A percentile compares a stretch with the other conserved stretches of the same genome.
Evolutionary conservation across 257 asterid genomes (phyloP).

Genomic region (Solanum habrochaites): DNA sequence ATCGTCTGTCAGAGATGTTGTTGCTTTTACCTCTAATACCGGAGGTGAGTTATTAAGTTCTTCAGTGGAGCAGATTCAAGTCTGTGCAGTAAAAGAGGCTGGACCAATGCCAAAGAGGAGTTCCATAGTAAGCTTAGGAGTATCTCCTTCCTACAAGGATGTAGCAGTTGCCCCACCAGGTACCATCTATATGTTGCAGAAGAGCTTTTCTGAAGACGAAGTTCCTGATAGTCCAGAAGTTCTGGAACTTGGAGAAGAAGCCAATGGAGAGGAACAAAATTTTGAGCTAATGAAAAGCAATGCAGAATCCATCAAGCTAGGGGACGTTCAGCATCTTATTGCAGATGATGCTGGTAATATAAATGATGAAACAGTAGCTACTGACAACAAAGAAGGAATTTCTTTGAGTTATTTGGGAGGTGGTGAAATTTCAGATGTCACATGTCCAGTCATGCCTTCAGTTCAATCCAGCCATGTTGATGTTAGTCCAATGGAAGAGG

Average conservation of each 20-base stretch:
- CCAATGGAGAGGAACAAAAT: slow-evolving; percentile 14
- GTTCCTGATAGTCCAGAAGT: slow-evolving; percentile 13
- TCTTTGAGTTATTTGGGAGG: slow-evolving; percentile 8
- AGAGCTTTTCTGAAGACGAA: slow-evolving; percentile 29
- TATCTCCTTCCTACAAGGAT: slow-evolving; percentile 92
- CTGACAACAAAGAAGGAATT: slow-evolving; percentile 22
- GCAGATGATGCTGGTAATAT: slow-evolving; percentile 17
- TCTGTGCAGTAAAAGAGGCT: slow-evolving; percentile 35
- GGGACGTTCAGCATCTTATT: slow-evolving; percentile 11
- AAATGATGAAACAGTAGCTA: slow-evolving; percentile 24
- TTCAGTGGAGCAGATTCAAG: slow-evolving; percentile 28
- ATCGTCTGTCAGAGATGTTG: slow-evolving; percentile 35
- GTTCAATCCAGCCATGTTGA: slow-evolving; percentile 14
- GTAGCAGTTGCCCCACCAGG: slow-evolving; percentile 98
- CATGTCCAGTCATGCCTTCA: slow-evolving; percentile 11
- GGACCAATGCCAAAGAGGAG: slow-evolving; percentile 41
- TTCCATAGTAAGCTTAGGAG: slow-evolving; percentile 69
- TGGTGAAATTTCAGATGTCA: slow-evolving; percentile 18
- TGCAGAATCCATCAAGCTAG: slow-evolving; percentile 26
- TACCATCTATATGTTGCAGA: slow-evolving; percentile 61
- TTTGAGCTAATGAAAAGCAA: slow-evolving; percentile 4
- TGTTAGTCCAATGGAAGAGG: slow-evolving; percentile 26
- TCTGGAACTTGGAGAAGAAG: slow-evolving; percentile 31
- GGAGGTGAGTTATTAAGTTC: slow-evolving; percentile 32
- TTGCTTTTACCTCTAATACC: slow-evolving; percentile 22